Conservation (phyloP, 2,329 filamentous ascomycete species). For the Botrytis byssoidea region DNA sequence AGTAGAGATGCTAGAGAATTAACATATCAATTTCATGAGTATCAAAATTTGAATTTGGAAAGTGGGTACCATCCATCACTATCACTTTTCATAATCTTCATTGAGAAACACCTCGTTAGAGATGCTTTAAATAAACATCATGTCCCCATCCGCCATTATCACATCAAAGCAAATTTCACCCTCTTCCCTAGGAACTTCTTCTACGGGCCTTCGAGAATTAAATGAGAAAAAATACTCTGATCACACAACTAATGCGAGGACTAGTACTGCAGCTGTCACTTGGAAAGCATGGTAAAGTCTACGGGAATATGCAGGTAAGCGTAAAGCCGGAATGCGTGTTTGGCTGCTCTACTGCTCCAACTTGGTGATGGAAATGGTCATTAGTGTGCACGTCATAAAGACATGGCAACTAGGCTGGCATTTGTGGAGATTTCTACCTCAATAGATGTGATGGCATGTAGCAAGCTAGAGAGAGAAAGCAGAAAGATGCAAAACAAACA, state of each 20-base stretch:
- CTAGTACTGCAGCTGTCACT: slow-evolving; percentile 43
- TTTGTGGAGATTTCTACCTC: slow-evolving; percentile 13
- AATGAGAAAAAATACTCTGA: slow-evolving; percentile 34
- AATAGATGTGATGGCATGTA: slow-evolving; percentile 19
- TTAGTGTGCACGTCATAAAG: slow-evolving; percentile 23
- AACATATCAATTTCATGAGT: slow-evolving; percentile 9
- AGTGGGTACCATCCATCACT: slow-evolving; percentile 10
- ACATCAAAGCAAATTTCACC: slow-evolving; percentile 27
- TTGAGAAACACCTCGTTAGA: not conserved
- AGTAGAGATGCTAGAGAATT: not conserved
- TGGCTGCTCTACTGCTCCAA: slow-evolving; percentile 24
- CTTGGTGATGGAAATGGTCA: slow-evolving; percentile 19
- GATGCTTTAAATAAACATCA: slow-evolving; percentile 26
- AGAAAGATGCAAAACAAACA: slow-evolving; percentile 14
- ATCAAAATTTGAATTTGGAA: slow-evolving; percentile 21
- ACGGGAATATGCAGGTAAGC: slow-evolving; percentile 36
- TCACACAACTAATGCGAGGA: slow-evolving; percentile 39
- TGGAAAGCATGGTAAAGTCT: slow-evolving; percentile 34
- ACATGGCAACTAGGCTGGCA: slow-evolving; percentile 15
- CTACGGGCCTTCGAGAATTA: slow-evolving; percentile 45
- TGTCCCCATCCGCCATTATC: slow-evolving; percentile 34
- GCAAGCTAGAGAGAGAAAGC: slow-evolving; percentile 8
- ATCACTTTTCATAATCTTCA: slow-evolving; percentile 18
- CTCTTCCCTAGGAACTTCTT: slow-evolving; percentile 35
- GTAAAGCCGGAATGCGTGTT: slow-evolving; percentile 27